Evolutionary conservation across 306 rosid genomes (phyloP), one percentile per base, ranked within the genome.

Genomic region (Ziziphus jujuba): DNA sequence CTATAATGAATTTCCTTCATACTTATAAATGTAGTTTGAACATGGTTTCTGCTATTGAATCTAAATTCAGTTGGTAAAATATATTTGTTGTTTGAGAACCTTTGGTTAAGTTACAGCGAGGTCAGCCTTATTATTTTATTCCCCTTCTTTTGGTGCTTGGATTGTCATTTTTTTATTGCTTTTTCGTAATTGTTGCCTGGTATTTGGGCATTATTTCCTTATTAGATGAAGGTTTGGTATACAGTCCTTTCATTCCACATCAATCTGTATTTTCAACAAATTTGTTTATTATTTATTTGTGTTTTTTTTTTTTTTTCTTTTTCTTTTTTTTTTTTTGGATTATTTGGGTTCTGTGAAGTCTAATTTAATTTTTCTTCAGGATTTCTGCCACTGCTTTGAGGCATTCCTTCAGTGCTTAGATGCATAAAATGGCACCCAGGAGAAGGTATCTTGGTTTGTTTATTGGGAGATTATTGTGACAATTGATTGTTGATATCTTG

Each of bases 381-480:
- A 85, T 77, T 44, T 81, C 75, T 84, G 66, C 79, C 90, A 84
- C 69, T 80, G 95, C 89, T 87, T 79, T 84, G 92, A 82, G 88
- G 96, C 95, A 87, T 79, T 85, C 88, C 90, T 88, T 76, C 89
- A 76, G 83, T 88, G 87, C 91, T 87, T 91, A 82, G 88, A 74
- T 93, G 99, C 95, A 81, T 80, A 61, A 74, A 73, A 83, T 76
- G 95, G 97, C 85, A 88, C 84, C 80, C 92, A 71, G 95, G 91
- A 90, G 99, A 95, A 95, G 99, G 99, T 95, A 95, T 86, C 96
- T 82, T 87, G 89, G 97, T 70, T 90, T 87, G 95, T 84, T 84
- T 85, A 82, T 85, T 85, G 70, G 96, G 99, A 80, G 88, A 87
- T 72, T 78, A 57, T 75, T 87, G 87, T 73, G 83, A 72, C 81